phyloP scores from a whole-genome alignment of 352 stramenopile genomes.

The Blastocystis sp. region DNA sequence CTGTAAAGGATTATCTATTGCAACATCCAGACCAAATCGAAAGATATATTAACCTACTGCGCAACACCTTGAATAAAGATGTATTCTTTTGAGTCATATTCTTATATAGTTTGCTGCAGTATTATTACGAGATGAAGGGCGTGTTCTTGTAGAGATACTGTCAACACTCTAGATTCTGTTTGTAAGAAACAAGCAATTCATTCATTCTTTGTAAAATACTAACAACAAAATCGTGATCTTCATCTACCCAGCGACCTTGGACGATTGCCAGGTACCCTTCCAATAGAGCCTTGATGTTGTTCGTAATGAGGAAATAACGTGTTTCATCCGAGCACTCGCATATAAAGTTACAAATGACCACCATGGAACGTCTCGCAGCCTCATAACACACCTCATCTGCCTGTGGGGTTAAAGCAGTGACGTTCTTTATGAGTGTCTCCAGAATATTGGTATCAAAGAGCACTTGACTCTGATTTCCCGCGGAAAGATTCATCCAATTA shows the following conservation, averaged over 20 bases:
- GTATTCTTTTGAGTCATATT: not conserved
- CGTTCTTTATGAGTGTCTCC: not conserved
- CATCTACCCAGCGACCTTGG: conserved; percentile 12
- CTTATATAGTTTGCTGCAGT: too few species aligned
- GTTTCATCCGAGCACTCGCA: conserved; percentile 39
- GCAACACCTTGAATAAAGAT: not conserved
- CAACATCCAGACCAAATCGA: not conserved
- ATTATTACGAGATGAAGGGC: too few species aligned
- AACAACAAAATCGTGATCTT: conserved; percentile 21
- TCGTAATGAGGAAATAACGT: not conserved
- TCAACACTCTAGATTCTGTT: not conserved
- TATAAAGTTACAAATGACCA: conserved; percentile 56
- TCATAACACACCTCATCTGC: not conserved
- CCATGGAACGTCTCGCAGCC: conserved; percentile 42
- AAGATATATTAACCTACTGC: not conserved
- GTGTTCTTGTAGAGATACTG: too few species aligned
- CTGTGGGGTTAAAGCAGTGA: not conserved
- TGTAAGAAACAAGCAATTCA: not conserved
- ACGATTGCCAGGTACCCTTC: conserved; percentile 8
- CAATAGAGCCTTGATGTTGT: not conserved
- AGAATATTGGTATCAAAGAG: conserved; percentile 12
- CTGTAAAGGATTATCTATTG: not conserved
- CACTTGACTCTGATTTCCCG: conserved; percentile 3
- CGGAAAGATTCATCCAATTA: conserved; percentile 48
- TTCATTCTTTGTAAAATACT: conserved; percentile 31